Base-by-base conservation (phyloP, 257 asterid species). In the Primulina tabacum region DNA sequence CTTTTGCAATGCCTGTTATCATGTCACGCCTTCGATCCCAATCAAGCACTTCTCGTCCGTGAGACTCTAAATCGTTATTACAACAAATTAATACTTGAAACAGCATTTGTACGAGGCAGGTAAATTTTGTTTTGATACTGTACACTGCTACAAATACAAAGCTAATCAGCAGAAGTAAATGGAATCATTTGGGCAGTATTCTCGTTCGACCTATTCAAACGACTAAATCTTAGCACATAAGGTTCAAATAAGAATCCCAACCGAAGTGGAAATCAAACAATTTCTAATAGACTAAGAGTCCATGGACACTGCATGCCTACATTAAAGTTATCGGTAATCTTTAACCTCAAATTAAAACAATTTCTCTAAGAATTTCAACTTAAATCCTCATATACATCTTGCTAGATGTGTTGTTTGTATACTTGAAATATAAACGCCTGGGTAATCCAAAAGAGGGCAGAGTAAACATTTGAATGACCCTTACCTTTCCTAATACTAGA, bases 1-100 rank as follows among this genome's bases (percentile, higher is more conserved):
- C 98, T 77, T 82, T 88, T n/a, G 98, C 98, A 11, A 85, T 74
- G 6, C 98, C 98, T 17, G 79, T 30, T 59, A 92, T 85, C 38
- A 89, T 72, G 52, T 89, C 96, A 76, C 77, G 83, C 86, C 99
- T 83, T 69, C 77, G 81, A 69, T 89, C 84, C 99, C 99, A 94
- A 70, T 74, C 83, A 5, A 92, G 88, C 67, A 66, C 43, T 30
- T 82, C 92, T 62, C 82, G 79, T 73, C 73, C 74, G 17, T 60
- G 83, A 52, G 91, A 71, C 72, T 85, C 99, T 94, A 68, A 17
- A 77, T 60, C 52, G 76, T 76, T 55, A 67, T 52, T 70, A 76
- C 55, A 67, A 33, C 24, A 62, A 70, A 59, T 71, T 63, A 67
- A 67, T 28, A 12, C 38, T 38, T 9, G 24, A 43, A 28, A 58